Evolutionary conservation across 108 stramenopile genomes (phyloP).

Genomic region (Stephanodiscus triporus): DNA sequence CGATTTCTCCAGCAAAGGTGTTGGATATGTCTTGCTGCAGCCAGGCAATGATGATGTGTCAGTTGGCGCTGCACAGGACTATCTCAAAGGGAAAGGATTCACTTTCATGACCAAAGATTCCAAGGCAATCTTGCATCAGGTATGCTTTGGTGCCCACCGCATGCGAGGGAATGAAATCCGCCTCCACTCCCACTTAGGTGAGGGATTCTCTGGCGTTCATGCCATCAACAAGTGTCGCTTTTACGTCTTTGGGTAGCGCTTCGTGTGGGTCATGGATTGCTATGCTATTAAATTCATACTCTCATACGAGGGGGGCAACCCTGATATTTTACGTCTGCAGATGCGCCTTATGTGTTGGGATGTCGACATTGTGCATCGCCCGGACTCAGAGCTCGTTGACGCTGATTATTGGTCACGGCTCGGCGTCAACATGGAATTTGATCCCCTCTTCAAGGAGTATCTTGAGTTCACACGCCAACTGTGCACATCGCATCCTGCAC

Average conservation of each 20-base stretch:
- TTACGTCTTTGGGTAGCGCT: too few species aligned
- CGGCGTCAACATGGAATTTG: background rate
- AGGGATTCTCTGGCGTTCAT: too few species aligned
- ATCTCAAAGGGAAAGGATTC: background rate
- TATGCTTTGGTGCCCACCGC: background rate
- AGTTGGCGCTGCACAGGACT: background rate
- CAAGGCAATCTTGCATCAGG: too few species aligned
- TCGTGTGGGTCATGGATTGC: too few species aligned
- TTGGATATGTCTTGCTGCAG: conserved; percentile 13
- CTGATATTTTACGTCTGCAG: background rate
- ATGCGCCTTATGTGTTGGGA: too few species aligned
- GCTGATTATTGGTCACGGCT: conserved; percentile 3
- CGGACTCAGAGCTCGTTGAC: background rate
- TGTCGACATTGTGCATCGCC: too few species aligned
- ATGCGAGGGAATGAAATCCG: too few species aligned
- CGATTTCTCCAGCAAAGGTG: conserved; percentile 11
- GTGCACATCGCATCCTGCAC: too few species aligned
- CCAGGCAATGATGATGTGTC: conserved; percentile 11
- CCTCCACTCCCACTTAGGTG: too few species aligned
- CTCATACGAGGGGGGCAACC: conserved; percentile 3
- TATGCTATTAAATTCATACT: too few species aligned
- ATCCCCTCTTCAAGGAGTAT: too few species aligned
- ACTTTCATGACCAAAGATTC: too few species aligned
- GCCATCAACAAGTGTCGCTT: background rate
- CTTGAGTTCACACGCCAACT: background rate